phyloP scores from a whole-genome alignment of 441 rosid genomes.

The Populus hybrid region DNA sequence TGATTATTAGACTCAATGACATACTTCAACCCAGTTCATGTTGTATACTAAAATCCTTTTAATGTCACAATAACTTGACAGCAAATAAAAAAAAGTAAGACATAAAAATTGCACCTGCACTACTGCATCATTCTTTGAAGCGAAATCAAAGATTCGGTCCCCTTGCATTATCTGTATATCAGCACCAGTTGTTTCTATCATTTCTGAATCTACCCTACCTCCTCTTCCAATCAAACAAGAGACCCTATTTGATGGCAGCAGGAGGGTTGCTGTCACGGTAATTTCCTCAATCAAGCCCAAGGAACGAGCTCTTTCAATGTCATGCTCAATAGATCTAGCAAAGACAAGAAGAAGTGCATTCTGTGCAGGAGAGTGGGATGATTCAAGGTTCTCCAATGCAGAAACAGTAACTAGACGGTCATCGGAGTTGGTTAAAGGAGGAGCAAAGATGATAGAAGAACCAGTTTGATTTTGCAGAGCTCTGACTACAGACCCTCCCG shows the following conservation, averaged over 20 bases:
- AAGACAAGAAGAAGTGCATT: slow-evolving; percentile 50
- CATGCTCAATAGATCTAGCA: slow-evolving; percentile 51
- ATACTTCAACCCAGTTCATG: no score
- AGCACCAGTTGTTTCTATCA: slow-evolving; percentile 31
- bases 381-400: slow-evolving; percentile 51
- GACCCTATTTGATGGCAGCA: slow-evolving; percentile 40
- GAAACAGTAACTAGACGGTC: slow-evolving; percentile 56
- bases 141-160: slow-evolving; percentile 22
- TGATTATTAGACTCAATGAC: background rate
- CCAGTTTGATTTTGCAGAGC: slow-evolving; percentile 54
- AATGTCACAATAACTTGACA: no score
- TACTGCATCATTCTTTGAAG: slow-evolving; percentile 39
- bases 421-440: slow-evolving; percentile 28
- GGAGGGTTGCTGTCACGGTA: slow-evolving; percentile 47
- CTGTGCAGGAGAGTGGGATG: slow-evolving; percentile 58
- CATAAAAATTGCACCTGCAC: slow-evolving; percentile 40
- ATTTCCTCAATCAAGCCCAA: slow-evolving; percentile 28
- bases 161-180: slow-evolving; percentile 37
- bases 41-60: no score
- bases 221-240: slow-evolving; percentile 30
- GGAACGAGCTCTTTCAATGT: slow-evolving; percentile 36
- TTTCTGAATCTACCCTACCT: slow-evolving; percentile 26
- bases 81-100: background rate
- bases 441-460: slow-evolving; percentile 46
- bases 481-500: slow-evolving; percentile 49